Base-by-base conservation (phyloP, 768 basidiomycete genomes). In the Pisolithus albus region DNA sequence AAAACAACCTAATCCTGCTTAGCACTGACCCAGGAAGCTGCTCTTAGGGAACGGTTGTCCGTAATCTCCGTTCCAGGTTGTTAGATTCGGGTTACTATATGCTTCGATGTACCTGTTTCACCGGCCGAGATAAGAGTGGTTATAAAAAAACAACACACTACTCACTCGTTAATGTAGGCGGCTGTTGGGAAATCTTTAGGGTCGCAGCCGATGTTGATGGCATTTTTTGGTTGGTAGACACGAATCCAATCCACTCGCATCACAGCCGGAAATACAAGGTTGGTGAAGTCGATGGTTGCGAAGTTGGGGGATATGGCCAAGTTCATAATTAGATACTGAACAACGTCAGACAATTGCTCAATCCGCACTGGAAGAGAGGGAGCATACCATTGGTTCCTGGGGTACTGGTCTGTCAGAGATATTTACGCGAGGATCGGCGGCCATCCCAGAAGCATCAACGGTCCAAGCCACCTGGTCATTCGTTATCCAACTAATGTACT, bases 221-320 rank as follows among this genome's bases (percentile, higher is more conserved):
- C 63, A 55, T 80, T 66, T 61, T 76, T 72, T 3, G 81, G 81
- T 64, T 96, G 94, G 67, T 96, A 98, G 7, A 98, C 88, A 21
- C 94, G 81, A 50, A 97, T 81, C 71, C 86, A 96, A 64, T 96
- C 91, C 39, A 95, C 73, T 45, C 71, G 74, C 88, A 96, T 84
- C 3, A 61, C 72, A 4, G 83, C 67, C 7, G 92, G 92, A 70
- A 90, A 92, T 16, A 69, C 71, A 19, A 95, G 71, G 52, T 85
- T 73, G 16, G 77, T 67, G 46, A 89, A 74, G 69, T 96, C 85
- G 47, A 93, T 81, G 4, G 66, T 57, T 10, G 83, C 84, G 60
- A 96, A 96, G 66, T 86, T 88, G 49, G 72, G 69, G 4, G 90
- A 92, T 68, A 95, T 83, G 49, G 91, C 93, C 61, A 93, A 70